Base-by-base conservation (phyloP, 345 rosid genomes). In the Salix koriyanagi region DNA sequence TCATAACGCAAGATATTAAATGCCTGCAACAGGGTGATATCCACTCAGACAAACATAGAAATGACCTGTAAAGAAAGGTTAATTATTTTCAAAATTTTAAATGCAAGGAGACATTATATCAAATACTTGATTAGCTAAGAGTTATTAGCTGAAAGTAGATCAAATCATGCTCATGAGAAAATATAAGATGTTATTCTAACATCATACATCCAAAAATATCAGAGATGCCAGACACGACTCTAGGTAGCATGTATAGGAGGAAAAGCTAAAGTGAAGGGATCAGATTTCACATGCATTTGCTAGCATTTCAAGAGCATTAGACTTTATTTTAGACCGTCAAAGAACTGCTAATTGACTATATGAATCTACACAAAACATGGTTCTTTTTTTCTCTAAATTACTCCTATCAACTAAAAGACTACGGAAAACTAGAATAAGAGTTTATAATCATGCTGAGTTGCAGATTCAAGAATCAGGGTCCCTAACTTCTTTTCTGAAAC, bases 1-100 rank as follows among this genome's bases (percentile, higher is more conserved):
- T 80, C 83, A 68, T 80, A 80, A n/a, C 83, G 83, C 74, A 80
- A 76, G 41, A 80, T 36, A 39, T 80, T 80, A 77, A 80, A 80
- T 28, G 83, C 79, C 83, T 80, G 79, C 71, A 78, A 83, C 67
- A 81, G 34, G 46, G 72, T 62, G 30, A 79, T 70, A 75, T 68
- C 62, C 76, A 69, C 65, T 54, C 64, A 81, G 58, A 60, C 30
- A 36, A 82, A 32, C 72, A 65, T 44, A 77, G 73, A 72, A 71
- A 69, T 71, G 48, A 65, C 71, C 28, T 68, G 52, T 62, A 65
- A 52, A 37, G 50, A 78, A 70, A 67, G 62, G 72, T 56, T 54
- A 58, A 36, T 4, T 41, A 8, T 52, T 58, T 68, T 76, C 56
- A 41, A 72, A 72, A 32, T 7, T 54, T 74, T 61, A 56, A 39